Evolutionary conservation across 2,329 filamentous ascomycete species (phyloP), one percentile per base, ranked within the genome.

Genomic region (Kalaharituber pfeilii): DNA sequence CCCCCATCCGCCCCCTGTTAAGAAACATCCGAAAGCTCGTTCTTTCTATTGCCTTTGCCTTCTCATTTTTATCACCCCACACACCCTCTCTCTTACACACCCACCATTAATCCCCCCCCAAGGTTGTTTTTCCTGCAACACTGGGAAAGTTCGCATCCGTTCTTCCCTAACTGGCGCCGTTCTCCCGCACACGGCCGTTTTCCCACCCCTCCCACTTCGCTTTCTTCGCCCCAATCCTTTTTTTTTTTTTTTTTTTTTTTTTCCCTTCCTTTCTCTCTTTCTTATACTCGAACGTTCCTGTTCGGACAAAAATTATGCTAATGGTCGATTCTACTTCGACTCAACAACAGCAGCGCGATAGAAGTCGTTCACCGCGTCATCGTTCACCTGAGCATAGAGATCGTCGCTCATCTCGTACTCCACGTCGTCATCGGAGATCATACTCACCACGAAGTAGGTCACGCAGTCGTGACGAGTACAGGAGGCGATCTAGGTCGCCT

Each of bases 391-490:
- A 62, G 52, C 59, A 57, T 56, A 59, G 59, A 60, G 59, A 62
- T 57, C 60, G 60, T 52, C 59, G 55, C 57, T 74, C 86, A 71
- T 93, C 87, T 66, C 83, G 86, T 71, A 93, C 86, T 73, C 85
- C 83, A 64, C 78, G 80, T 67, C 80, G 77, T 66, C 79, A 76
- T 66, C 82, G 84, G 66, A 81, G 84, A 63, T 88, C 84, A 52
- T 87, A 84, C 68, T 86, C 83, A 57, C 82, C 82, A 59, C 81
- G 82, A 66, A 84, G 80, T 72, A 81, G 84, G 69, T 88, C 84
- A 69, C 77, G 79, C 65, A 87, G 83, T 69, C 77, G 79, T 70
- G 81, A 84, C 73, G 81, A 86, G 64, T 84, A 84, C 67, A 82
- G 84, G 67, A 80, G 81, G 69, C 76, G 73, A 66, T 81, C 79